Percentiles rank a stretch among this genome's conserved stretches.
Evolutionary conservation across 2,329 filamentous ascomycete species (phyloP).

Genomic region (Venturia aucupariae): DNA sequence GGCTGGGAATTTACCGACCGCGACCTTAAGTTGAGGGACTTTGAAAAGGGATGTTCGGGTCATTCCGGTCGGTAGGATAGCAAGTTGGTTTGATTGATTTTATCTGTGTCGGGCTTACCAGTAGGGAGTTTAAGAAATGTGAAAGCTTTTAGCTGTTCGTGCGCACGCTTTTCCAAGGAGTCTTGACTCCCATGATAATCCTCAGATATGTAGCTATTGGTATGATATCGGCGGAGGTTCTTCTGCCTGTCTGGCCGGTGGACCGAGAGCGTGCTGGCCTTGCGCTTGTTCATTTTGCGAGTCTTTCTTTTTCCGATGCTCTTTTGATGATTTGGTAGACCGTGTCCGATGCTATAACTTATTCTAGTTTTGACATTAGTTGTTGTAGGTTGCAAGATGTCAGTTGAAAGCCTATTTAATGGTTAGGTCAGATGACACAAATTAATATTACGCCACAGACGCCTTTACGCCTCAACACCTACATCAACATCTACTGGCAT

Average conservation of each 20-base stretch:
- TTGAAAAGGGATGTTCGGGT: too few species aligned
- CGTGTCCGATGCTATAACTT: not conserved
- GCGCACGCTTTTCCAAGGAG: not conserved
- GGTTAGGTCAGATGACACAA: not conserved
- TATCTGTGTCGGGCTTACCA: not conserved
- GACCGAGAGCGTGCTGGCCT: not conserved
- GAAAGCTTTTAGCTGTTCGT: not conserved
- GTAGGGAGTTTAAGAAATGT: not conserved
- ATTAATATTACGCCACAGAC: not conserved
- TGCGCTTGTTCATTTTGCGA: not conserved
- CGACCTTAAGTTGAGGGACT: too few species aligned
- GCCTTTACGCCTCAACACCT: too few species aligned
- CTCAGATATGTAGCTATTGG: not conserved
- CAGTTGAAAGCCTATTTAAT: not conserved
- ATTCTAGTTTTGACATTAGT: not conserved
- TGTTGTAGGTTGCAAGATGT: not conserved
- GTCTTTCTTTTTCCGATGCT: not conserved
- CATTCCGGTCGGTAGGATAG: too few species aligned
- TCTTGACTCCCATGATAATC: not conserved
- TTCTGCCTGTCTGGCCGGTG: not conserved
- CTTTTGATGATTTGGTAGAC: too few species aligned
- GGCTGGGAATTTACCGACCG: too few species aligned
- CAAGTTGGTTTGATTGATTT: too few species aligned
- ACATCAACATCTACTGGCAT: too few species aligned
- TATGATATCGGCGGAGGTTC: not conserved